These are phyloP conservation scores for Phalaenopsis hybrid DNA, from an alignment of 116 monocot genomes.

Conservation along the genomic window DNA sequence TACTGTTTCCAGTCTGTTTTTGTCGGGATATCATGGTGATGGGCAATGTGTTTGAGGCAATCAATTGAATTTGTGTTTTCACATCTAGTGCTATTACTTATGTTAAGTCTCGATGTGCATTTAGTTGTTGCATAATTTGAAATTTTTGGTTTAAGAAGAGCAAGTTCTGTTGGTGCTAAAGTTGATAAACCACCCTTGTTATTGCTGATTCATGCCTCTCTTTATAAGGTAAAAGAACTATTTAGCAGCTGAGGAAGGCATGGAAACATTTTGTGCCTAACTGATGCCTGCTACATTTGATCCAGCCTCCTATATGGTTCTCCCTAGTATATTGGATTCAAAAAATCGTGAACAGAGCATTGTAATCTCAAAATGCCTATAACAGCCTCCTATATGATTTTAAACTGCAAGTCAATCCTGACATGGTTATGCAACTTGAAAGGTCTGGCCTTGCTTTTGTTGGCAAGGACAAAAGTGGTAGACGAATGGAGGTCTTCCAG, in stretches of 20 bases:
- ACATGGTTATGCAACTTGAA: conserved; percentile 69
- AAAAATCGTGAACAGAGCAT: neutral
- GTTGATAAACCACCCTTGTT: too few species aligned
- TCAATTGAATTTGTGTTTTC: too few species aligned
- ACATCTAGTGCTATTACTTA: too few species aligned
- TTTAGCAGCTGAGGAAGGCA: neutral
- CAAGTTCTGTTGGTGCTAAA: too few species aligned
- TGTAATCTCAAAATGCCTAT: neutral
- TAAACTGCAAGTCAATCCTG: conserved; percentile 70
- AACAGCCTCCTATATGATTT: neutral
- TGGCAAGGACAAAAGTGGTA: conserved; percentile 73
- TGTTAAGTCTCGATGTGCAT: too few species aligned
- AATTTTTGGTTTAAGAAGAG: too few species aligned
- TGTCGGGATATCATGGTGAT: too few species aligned
- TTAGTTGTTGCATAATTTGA: too few species aligned
- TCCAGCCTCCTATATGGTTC: neutral
- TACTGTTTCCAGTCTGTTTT: too few species aligned
- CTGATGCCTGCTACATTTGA: neutral
- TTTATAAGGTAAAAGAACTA: too few species aligned
- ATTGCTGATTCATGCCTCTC: too few species aligned
- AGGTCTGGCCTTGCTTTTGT: conserved; percentile 76
- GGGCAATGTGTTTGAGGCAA: too few species aligned
- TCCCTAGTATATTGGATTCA: neutral
- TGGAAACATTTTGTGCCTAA: neutral
- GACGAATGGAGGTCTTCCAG: conserved; percentile 64